Base-by-base conservation (phyloP, 306 rosid species). In the Gynostemma pentaphyllum region DNA sequence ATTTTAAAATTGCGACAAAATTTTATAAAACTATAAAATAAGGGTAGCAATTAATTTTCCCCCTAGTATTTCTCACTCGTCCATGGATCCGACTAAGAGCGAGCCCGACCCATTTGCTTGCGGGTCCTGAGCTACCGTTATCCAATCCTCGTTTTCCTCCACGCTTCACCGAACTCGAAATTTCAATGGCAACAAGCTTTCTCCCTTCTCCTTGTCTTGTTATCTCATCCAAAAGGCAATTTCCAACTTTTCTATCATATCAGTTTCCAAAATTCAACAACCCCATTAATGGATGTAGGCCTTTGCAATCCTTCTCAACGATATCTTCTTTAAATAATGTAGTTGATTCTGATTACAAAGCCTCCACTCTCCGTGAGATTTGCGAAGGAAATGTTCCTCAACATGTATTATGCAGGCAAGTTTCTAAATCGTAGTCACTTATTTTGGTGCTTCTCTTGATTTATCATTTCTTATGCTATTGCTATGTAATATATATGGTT, bases 341-440 rank as follows among this genome's bases (percentile, higher is more conserved):
- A 32, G 15, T 65, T 0, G 64, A 41, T n/a, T 67, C 74, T 42
- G 21, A 47, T 47, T 10, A 22, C 19, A 30, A 67, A 36, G 45
- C 72, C 68, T 70, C 76, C 66, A 74, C 87, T 56, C 82, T 92
- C 70, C 65, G 82, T 7, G 62, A 81, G 44, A 34, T 92, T 62
- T 92, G 96, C 74, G 40, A 74, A 37, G 18, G 71, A 37, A 78
- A 54, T 48, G 90, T 88, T 55, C 95, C 99, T 44, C 66, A 45
- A 2, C 85, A 84, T 66, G 21, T 88, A 21, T 24, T 92, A 5
- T 76, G 69, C 75, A 85, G 94, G 96, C 28, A 72, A 59, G 66
- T 72, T 19, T 66, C 23, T 46, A n/a, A 0, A 15, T 15, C 48
- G 57, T 19, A 14, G 2, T n/a, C 12, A 34, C 9, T 9, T 34